phyloP scores from a whole-genome alignment of 306 rosid species.

The Lagenaria siceraria region DNA sequence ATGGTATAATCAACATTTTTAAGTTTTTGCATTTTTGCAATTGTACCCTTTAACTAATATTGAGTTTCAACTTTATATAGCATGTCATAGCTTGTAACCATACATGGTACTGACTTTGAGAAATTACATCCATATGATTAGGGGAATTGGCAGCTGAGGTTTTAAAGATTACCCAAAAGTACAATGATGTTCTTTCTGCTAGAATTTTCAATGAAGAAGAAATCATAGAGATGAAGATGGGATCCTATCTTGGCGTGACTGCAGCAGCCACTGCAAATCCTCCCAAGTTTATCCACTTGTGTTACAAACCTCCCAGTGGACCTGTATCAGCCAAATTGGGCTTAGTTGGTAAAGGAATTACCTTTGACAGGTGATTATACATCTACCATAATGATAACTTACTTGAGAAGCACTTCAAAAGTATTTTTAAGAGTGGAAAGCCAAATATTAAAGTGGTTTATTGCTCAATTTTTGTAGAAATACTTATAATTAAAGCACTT shows the following conservation, averaged over 20 bases:
- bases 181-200: conserved; percentile 75
- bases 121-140: conserved; percentile 24
- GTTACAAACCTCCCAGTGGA: conserved; percentile 81
- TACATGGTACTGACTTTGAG: conserved; percentile 8
- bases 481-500: no score
- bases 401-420: no score
- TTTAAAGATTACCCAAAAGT: conserved; percentile 48
- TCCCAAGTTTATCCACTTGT: conserved; percentile 80
- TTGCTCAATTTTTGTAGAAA: no score
- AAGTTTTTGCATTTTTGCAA: not conserved
- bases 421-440: no score
- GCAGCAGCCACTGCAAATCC: conserved; percentile 79
- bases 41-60: not conserved
- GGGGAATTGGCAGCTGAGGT: conserved; percentile 78
- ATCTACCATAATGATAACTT: not conserved
- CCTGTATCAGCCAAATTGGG: conserved; percentile 63
- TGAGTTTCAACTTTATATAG: not conserved
- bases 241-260: conserved; percentile 87
- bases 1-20: no score
- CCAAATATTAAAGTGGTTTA: no score
- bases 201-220: conserved; percentile 56
- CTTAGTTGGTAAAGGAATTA: conserved; percentile 91
- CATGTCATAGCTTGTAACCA: not conserved
- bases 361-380: conserved; percentile 76
- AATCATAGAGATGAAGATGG: conserved; percentile 89